Base-by-base conservation (phyloP, 1,139 yeast species). In the Zygosaccharomyces sapae region DNA sequence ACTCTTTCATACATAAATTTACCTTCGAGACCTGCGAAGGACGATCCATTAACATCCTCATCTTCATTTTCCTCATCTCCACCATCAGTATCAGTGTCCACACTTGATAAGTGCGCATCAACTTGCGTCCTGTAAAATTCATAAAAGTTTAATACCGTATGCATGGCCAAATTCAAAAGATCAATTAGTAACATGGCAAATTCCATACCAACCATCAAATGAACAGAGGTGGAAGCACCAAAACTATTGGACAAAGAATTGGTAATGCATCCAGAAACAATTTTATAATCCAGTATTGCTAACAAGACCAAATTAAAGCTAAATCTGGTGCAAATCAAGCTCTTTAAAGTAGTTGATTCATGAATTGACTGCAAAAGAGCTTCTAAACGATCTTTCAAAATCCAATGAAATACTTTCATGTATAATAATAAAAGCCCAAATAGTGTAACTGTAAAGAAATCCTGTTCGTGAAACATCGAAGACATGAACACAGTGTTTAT, bases 331-430 rank as follows among this genome's bases (percentile, higher is more conserved):
- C 68, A 43, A 5, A 73, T 38, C 9, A 69, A 52, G 2, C 63
- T 59, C 34, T 52, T 54, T 33, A 65, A 57, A n/a, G 59, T 64
- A 43, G 70, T 62, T 56, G 67, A 70, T 10, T 68, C 68, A 35
- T 59, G 59, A 22, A 59, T 56, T 10, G 56, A 55, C 61, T 75
- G 70, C 62, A 69, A 75, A 4, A 79, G 56, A 53, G 70, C 71
- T 39, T 84, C 90, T 45, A 83, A 66, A 41, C 94, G 66, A 59
- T 85, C 92, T 38, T 70, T 67, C 41, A 84, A 67, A 2, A 90
- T 75, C 77, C 94, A 81, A 59, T 88, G 95, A 68, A 84, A 81
- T 2, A 84, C 79, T 59, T 83, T 82, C 59, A 80, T 68, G 49
- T 80, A 77, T 48, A 85, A 62, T 13, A 82, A 67, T 65, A 73